These are phyloP conservation scores for Verbascum thapsus DNA, from an alignment of 257 asterid genomes.

Conservation along the genomic window DNA sequence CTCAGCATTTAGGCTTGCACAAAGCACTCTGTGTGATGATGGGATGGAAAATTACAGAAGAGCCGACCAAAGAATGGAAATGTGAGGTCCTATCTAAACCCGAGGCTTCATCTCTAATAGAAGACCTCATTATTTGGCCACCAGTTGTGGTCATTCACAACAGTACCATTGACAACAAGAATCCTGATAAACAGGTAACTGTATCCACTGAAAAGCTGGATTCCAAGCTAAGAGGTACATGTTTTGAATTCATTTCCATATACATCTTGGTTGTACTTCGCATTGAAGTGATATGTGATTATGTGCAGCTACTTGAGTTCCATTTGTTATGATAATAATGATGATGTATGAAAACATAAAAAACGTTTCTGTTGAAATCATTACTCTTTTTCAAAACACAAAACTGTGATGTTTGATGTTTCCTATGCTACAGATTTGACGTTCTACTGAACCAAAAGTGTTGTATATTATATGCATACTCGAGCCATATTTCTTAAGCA, in stretches of 20 bases:
- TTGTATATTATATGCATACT: not conserved
- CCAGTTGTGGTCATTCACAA: conserved; percentile 66
- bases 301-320: too few species aligned
- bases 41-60: conserved; percentile 63
- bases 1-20: conserved; percentile 73
- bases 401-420: too few species aligned
- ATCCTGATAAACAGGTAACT: conserved; percentile 46
- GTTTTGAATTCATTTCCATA: not conserved
- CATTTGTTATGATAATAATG: too few species aligned
- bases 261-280: too few species aligned
- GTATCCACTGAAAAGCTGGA: conserved; percentile 57
- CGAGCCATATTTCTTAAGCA: not conserved
- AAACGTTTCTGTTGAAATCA: too few species aligned
- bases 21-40: conserved; percentile 65
- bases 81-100: conserved; percentile 43
- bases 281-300: too few species aligned
- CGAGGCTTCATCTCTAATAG: conserved; percentile 47
- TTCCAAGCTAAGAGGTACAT: conserved; percentile 57
- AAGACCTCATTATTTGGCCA: conserved; percentile 79
- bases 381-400: too few species aligned
- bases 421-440: too few species aligned
- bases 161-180: conserved; percentile 41
- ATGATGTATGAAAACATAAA: too few species aligned
- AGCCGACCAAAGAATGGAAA: conserved; percentile 46
- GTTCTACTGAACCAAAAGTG: too few species aligned